Percentiles rank a stretch among this genome's conserved stretches.
phyloP scores from a whole-genome alignment of 176 grass and related monocot genomes.

The Hsuehochloa calcarea region DNA sequence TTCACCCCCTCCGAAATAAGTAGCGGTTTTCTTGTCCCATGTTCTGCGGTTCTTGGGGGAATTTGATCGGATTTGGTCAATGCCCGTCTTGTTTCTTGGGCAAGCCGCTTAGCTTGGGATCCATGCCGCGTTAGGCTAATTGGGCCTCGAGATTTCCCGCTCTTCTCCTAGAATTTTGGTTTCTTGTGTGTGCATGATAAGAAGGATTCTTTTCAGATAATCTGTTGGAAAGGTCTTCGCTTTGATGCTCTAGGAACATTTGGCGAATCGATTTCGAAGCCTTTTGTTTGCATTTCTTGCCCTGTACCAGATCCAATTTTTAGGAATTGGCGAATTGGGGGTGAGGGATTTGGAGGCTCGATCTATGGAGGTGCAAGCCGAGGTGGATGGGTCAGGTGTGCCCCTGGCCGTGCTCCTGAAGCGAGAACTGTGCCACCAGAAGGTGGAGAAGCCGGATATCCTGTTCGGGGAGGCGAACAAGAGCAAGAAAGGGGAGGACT shows the following conservation, averaged over 20 bases:
- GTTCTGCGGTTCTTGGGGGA: background rate
- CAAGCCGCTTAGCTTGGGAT: slow-evolving; percentile 1
- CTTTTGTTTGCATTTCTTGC: slow-evolving; percentile 18
- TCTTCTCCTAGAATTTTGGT: background rate
- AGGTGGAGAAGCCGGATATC: slow-evolving; percentile 83
- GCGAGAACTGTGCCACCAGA: slow-evolving; percentile 83
- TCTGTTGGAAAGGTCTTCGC: background rate
- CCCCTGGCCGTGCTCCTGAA: slow-evolving; percentile 92
- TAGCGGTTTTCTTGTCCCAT: slow-evolving; percentile 26
- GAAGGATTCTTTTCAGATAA: background rate
- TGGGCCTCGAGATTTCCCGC: slow-evolving; percentile 10
- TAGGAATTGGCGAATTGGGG: slow-evolving; percentile 7
- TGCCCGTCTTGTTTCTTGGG: slow-evolving; percentile 16
- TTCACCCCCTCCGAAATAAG: slow-evolving; percentile 9
- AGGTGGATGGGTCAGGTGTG: slow-evolving; percentile 57
- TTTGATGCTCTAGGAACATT: slow-evolving; percentile 17
- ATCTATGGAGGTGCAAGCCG: slow-evolving; percentile 49
- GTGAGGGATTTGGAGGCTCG: background rate
- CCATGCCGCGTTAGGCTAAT: slow-evolving; percentile 19
- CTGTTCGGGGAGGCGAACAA: slow-evolving; percentile 73
- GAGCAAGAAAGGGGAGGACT: slow-evolving; percentile 97
- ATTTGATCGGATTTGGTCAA: slow-evolving; percentile 18
- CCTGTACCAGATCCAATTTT: slow-evolving; percentile 32
- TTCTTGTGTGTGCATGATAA: background rate
- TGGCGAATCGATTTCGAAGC: background rate